Conservation (phyloP, 768 basidiomycete genomes). For the Clavaria fumosa region DNA sequence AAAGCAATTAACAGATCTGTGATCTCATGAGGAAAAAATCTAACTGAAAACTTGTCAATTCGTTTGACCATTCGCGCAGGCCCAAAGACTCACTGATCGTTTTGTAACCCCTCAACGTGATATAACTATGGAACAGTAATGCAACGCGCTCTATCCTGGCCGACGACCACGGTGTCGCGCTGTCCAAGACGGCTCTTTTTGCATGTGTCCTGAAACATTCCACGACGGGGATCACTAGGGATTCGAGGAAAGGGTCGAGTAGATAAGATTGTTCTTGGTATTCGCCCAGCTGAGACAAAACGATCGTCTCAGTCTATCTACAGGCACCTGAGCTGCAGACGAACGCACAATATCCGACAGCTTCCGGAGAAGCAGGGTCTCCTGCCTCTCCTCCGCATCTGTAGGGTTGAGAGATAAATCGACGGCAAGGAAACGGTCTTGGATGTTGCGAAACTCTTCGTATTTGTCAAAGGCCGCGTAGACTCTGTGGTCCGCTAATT, state of each 20-base stretch:
- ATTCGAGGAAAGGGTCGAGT: conserved; percentile 77
- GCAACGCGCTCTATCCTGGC: conserved; percentile 38
- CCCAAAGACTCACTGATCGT: conserved; percentile 54
- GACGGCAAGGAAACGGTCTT: conserved; percentile 33
- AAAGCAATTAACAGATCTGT: conserved; percentile 66
- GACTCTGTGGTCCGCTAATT: conserved; percentile 27
- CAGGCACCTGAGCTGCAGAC: neutral
- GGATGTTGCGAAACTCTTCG: conserved; percentile 40
- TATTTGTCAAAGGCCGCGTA: conserved; percentile 47
- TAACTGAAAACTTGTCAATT: conserved; percentile 34
- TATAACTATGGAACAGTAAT: conserved; percentile 56
- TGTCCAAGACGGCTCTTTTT: conserved; percentile 22
- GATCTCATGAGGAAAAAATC: conserved; percentile 89
- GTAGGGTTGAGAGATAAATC: conserved; percentile 31
- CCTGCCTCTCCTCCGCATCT: conserved; percentile 27
- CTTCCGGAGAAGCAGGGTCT: conserved; percentile 26
- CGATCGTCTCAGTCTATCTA: neutral
- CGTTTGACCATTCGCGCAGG: conserved; percentile 6
- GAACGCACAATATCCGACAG: conserved; percentile 37
- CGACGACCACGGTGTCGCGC: conserved; percentile 16
- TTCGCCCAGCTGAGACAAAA: conserved; percentile 48
- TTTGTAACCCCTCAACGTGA: conserved; percentile 85
- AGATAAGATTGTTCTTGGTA: conserved; percentile 92
- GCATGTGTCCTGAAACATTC: conserved; percentile 43
- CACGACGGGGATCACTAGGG: conserved; percentile 62